Conservation (phyloP, 148 eudicot genomes). For the Vaccinium vitisidaea region DNA sequence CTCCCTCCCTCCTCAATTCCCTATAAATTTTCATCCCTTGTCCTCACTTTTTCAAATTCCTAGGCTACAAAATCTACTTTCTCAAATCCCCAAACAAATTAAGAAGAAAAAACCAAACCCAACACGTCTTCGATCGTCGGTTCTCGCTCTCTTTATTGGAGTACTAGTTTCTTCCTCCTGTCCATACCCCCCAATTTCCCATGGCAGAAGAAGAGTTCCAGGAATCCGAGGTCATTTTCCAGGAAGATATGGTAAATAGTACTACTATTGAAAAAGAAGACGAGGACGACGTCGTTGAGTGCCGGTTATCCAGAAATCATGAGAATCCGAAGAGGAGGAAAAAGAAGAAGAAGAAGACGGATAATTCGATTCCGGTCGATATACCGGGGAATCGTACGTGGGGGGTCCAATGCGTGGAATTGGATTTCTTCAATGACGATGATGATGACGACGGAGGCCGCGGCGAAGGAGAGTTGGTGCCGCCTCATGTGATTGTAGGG, state of each 20-base stretch:
- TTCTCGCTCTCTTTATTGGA: no score
- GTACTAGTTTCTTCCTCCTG: neutral
- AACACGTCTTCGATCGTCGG: no score
- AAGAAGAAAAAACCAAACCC: no score
- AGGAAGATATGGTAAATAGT: constrained; percentile 9
- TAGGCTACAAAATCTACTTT: neutral
- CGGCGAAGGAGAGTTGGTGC: constrained; percentile 41
- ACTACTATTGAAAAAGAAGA: neutral
- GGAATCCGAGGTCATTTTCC: constrained; percentile 60
- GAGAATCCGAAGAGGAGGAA: constrained; percentile 19
- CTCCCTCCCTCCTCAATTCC: neutral
- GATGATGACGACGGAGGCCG: constrained; percentile 6
- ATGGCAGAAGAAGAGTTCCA: constrained; percentile 57
- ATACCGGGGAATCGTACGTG: constrained; percentile 29
- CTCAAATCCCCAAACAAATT: neutral
- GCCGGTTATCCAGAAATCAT: constrained; percentile 5
- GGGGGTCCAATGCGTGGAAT: constrained; percentile 17
- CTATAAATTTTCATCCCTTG: constrained; percentile 31
- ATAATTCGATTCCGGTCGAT: constrained; percentile 38
- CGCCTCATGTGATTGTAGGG: constrained; percentile 62
- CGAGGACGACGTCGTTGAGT: neutral
- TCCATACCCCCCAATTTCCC: neutral
- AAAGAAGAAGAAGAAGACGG: constrained; percentile 22
- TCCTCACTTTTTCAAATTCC: constrained; percentile 14
- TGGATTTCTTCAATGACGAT: constrained; percentile 19